A percentile compares a stretch with the other conserved stretches of the same genome.
Evolutionary conservation across 179 eudicot species (phyloP).

Genomic region (Beta macrorhiza): DNA sequence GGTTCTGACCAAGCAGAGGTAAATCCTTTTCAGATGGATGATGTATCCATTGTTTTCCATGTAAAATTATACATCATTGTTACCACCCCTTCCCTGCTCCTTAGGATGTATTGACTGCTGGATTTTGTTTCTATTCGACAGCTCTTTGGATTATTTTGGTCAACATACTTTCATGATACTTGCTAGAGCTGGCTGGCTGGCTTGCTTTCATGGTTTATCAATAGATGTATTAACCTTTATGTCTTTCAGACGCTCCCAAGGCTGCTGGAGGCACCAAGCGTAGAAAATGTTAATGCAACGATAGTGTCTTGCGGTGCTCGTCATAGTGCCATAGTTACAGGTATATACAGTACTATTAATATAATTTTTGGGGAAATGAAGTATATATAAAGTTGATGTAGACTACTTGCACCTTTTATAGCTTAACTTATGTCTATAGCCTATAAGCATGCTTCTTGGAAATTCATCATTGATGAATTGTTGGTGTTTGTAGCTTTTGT

Average conservation of each 20-base stretch:
- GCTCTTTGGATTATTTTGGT: not conserved
- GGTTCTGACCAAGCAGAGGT: slow-evolving; percentile 98
- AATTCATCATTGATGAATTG: not conserved
- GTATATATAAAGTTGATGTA: not conserved
- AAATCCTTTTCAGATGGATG: slow-evolving; percentile 3
- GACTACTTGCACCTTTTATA: not conserved
- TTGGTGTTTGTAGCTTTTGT: not conserved
- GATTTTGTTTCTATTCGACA: not conserved
- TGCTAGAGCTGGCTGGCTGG: not conserved
- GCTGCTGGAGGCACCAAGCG: slow-evolving; percentile 77
- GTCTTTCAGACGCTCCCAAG: slow-evolving; percentile 73
- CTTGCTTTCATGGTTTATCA: not conserved
- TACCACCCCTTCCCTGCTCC: not conserved
- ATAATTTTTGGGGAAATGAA: too few species aligned
- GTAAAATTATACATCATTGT: not conserved
- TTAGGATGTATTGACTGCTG: not conserved
- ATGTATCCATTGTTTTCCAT: not conserved
- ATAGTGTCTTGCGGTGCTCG: slow-evolving; percentile 92
- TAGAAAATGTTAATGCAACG: slow-evolving; percentile 64
- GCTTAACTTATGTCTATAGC: too few species aligned
- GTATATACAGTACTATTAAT: slow-evolving; percentile 29
- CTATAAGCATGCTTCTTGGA: not conserved
- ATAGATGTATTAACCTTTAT: not conserved
- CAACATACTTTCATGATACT: not conserved
- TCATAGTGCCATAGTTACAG: slow-evolving; percentile 87